These are phyloP conservation scores for Xylaria sp. DNA, from an alignment of 2,329 filamentous ascomycete genomes.

Conservation along the genomic window DNA sequence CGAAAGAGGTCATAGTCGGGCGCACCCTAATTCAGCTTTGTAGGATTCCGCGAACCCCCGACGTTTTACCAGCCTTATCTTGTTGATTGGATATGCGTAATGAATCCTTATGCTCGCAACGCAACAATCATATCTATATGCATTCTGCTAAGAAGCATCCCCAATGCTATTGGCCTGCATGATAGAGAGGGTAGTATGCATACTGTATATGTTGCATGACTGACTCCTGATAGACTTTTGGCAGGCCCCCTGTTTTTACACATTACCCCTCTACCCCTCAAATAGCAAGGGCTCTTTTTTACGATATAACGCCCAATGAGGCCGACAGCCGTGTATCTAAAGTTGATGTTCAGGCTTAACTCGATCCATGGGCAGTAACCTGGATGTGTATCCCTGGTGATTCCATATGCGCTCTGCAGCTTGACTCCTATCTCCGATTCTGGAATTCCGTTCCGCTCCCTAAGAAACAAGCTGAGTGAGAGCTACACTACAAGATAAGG, in stretches of 20 bases:
- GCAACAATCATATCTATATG: constrained; percentile 7
- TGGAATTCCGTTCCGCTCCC: neutral
- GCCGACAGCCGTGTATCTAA: neutral
- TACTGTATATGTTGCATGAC: neutral
- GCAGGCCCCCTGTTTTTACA: constrained; percentile 19
- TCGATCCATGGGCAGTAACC: neutral
- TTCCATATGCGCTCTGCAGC: neutral
- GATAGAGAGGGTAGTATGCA: constrained; percentile 15
- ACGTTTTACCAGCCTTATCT: constrained; percentile 14
- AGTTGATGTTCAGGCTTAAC: neutral
- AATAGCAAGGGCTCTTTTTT: neutral
- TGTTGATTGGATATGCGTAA: constrained; percentile 13
- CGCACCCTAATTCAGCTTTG: constrained; percentile 8
- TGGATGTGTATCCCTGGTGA: constrained; percentile 6
- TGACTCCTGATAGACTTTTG: neutral
- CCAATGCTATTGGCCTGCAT: constrained; percentile 17
- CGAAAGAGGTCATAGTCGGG: neutral
- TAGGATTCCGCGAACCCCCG: neutral
- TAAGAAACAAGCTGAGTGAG: neutral
- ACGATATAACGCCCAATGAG: too few relatives aligned
- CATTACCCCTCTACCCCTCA: neutral
- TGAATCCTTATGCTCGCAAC: constrained; percentile 9
- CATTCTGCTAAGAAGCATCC: constrained; percentile 3
- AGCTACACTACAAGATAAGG: constrained; percentile 6
- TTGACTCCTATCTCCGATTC: neutral